These are phyloP conservation scores for Phytophthora rubi DNA, from an alignment of 352 stramenopile species.

Conservation along the genomic window DNA sequence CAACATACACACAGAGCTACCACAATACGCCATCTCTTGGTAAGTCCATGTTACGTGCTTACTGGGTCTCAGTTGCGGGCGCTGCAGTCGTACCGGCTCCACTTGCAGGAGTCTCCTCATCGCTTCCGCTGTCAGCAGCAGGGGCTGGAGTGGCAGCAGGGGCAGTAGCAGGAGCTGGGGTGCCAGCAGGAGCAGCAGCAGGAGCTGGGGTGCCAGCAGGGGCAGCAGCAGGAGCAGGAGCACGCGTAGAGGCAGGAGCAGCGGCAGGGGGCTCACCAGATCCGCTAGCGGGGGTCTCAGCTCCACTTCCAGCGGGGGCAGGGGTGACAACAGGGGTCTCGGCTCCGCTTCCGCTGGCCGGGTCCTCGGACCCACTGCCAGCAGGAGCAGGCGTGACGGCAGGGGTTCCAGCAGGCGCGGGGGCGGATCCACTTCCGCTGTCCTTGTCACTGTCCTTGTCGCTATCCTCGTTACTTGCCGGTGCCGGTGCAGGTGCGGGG, in stretches of 20 bases:
- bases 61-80: slow-evolving; percentile 8
- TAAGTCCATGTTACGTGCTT: slow-evolving; percentile 30
- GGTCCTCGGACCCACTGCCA: slow-evolving; percentile 3
- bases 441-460: background rate
- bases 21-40: slow-evolving; percentile 25
- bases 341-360: slow-evolving; percentile 14
- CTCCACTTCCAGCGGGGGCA: background rate
- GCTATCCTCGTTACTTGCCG: background rate
- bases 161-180: background rate
- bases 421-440: slow-evolving; percentile 1
- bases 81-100: slow-evolving; percentile 4
- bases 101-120: background rate
- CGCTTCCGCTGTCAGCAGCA: slow-evolving; percentile 1
- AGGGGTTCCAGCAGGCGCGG: slow-evolving; percentile 5
- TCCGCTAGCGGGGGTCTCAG: background rate
- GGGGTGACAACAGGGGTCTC: background rate
- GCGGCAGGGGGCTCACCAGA: background rate
- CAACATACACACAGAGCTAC: slow-evolving; percentile 31
- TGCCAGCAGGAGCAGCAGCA: slow-evolving; percentile 8
- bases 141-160: background rate
- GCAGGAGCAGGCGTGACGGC: slow-evolving; percentile 13
- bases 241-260: background rate
- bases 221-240: background rate
- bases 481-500: background rate
- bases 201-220: slow-evolving; percentile 4